A percentile compares a stretch with the other conserved stretches of the same genome.
Evolutionary conservation across 805 yeast species (phyloP).

Genomic region (Cyberlindnera subsufficiens): DNA sequence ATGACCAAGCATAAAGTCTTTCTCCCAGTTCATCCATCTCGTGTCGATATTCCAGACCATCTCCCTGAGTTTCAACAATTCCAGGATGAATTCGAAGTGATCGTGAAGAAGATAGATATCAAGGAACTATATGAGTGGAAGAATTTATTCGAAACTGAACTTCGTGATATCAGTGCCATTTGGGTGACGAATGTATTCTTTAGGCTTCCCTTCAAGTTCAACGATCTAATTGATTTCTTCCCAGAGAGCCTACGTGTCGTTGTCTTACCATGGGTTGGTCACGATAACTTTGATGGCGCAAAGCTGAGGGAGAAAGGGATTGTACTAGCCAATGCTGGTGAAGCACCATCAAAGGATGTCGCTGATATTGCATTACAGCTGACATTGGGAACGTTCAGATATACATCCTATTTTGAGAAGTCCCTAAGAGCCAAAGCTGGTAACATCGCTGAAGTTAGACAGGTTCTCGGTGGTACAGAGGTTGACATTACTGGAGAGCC

Average conservation of each 20-base stretch:
- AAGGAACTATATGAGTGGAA: conserved; percentile 34
- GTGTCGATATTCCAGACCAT: conserved; percentile 38
- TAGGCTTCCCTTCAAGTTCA: conserved; percentile 34
- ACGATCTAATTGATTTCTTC: conserved; percentile 36
- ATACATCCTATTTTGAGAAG: conserved; percentile 41
- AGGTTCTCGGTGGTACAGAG: conserved; percentile 26
- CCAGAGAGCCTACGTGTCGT: conserved; percentile 45
- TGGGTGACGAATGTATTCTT: conserved; percentile 53
- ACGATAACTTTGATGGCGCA: conserved; percentile 43
- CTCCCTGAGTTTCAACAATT: conserved; percentile 43
- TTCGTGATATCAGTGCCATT: conserved; percentile 42
- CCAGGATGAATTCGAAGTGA: conserved; percentile 32
- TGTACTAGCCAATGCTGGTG: conserved; percentile 54
- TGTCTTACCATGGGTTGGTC: conserved; percentile 57
- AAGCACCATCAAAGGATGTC: conserved; percentile 58
- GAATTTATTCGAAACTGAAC: conserved; percentile 30
- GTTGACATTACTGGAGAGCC: conserved; percentile 30
- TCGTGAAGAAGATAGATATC: conserved; percentile 33
- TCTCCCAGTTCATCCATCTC: conserved; percentile 28
- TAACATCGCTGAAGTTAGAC: conserved; percentile 42
- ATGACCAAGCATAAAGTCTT: conserved; percentile 23
- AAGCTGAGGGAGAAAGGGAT: conserved; percentile 42
- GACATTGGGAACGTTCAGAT: conserved; percentile 55
- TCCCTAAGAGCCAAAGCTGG: conserved; percentile 32
- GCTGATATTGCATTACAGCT: conserved; percentile 65